A percentile compares a stretch with the other conserved stretches of the same genome.
Conservation (phyloP, 805 yeast genomes). For the Schizosaccharomyces osmophilus region DNA sequence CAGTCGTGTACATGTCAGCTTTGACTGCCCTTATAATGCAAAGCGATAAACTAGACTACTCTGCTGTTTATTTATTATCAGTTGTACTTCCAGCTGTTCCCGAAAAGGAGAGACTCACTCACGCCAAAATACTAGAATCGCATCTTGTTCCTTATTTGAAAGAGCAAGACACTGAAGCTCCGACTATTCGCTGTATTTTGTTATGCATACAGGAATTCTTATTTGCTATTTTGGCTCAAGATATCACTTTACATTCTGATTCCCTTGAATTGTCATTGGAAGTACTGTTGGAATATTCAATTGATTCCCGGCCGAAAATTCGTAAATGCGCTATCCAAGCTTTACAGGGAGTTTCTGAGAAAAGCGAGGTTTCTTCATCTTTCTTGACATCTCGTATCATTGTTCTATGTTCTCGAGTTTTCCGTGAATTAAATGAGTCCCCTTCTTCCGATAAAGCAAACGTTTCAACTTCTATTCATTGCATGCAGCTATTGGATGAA, state of each 20-base stretch:
- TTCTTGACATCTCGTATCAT: not conserved
- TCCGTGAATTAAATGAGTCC: not conserved
- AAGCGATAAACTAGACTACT: not conserved
- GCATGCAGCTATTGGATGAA: not conserved
- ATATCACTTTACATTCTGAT: not conserved
- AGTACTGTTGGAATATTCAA: not conserved
- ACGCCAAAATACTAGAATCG: not conserved
- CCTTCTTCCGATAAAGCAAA: not conserved
- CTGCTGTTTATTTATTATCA: not conserved
- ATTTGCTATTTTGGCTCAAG: not conserved
- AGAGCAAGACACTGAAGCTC: not conserved
- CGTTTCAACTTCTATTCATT: not conserved
- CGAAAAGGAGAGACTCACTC: not conserved
- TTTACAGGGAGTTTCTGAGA: not conserved
- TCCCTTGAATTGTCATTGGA: not conserved
- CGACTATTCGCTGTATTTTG: not conserved
- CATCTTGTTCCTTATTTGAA: not conserved
- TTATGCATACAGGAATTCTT: not conserved
- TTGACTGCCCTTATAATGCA: not conserved
- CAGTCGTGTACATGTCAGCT: not conserved
- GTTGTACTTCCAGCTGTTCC: not conserved
- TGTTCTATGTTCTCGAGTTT: not conserved
- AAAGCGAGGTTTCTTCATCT: not conserved
- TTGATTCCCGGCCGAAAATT: not conserved
- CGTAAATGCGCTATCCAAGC: not conserved